Percentiles rank a stretch among this genome's conserved stretches.
phyloP scores from a whole-genome alignment of 208 protist genomes.

The Borovskyia barvae region DNA sequence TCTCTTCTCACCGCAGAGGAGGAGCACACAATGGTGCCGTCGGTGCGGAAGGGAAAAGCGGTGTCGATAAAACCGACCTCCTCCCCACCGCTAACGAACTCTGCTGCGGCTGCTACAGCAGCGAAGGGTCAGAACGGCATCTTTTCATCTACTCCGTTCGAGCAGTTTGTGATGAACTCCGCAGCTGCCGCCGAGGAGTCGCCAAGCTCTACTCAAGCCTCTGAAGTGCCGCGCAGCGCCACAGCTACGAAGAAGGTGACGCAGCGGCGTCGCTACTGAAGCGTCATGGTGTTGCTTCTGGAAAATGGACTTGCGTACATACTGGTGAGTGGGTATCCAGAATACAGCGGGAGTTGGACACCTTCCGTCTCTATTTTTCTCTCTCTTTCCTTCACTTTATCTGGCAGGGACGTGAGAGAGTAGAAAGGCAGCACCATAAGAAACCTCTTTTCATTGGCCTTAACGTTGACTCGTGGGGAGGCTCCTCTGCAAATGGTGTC shows the following conservation, averaged over 20 bases:
- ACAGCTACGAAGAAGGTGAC: slow-evolving; percentile 14
- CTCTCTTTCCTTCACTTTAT: background rate
- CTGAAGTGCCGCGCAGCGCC: background rate
- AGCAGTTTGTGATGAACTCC: slow-evolving; percentile 6
- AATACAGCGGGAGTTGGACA: no score
- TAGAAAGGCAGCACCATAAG: background rate
- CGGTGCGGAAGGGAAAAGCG: no score
- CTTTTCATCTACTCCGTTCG: slow-evolving; percentile 6
- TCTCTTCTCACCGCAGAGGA: slow-evolving; percentile 5
- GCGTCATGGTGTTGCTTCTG: background rate
- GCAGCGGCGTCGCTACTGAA: slow-evolving; percentile 19
- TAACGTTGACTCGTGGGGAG: background rate
- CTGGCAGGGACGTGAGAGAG: background rate
- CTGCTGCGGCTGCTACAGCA: background rate
- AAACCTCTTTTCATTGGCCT: no score
- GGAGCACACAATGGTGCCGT: background rate
- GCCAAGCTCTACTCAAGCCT: background rate
- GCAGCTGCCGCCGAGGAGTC: background rate
- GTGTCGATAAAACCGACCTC: background rate
- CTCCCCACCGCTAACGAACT: background rate
- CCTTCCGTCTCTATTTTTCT: background rate
- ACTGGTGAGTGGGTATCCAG: no score
- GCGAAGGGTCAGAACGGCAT: background rate
- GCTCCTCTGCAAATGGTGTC: slow-evolving; percentile 6
- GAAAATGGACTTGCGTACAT: no score